These are phyloP conservation scores for Setaria viridis DNA, from an alignment of 202 grass and related monocot genomes.

Conservation along the genomic window DNA sequence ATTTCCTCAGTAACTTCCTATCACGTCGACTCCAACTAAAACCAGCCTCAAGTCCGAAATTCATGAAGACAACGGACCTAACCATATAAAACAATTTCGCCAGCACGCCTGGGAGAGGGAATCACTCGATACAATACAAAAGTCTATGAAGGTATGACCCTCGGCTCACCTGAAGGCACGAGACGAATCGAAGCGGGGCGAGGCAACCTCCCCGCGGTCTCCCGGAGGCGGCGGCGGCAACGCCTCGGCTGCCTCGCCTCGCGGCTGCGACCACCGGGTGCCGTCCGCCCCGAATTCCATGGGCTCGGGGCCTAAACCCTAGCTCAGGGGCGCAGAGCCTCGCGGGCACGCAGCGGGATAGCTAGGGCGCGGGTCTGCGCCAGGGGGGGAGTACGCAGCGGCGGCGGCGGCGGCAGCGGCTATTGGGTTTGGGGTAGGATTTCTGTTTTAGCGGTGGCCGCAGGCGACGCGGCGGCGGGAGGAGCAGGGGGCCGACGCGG, in stretches of 20 bases:
- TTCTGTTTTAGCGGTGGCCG: slow-evolving; percentile 12
- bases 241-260: slow-evolving; percentile 28
- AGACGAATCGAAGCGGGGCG: slow-evolving; percentile 61
- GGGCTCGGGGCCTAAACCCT: slow-evolving; percentile 54
- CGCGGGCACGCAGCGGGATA: neutral
- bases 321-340: slow-evolving; percentile 39
- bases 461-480: slow-evolving; percentile 27
- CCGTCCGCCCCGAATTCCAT: slow-evolving; percentile 57
- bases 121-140: neutral
- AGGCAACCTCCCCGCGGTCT: slow-evolving; percentile 41
- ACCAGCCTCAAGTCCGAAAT: neutral
- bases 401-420: neutral
- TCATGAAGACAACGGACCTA: neutral
- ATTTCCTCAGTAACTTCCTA: slow-evolving; percentile 25
- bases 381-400: neutral
- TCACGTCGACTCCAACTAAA: slow-evolving; percentile 1
- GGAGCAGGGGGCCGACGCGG: slow-evolving; percentile 13
- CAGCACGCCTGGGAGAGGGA: neutral
- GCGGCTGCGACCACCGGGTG: slow-evolving; percentile 39
- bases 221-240: neutral
- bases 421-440: slow-evolving; percentile 17
- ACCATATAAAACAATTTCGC: slow-evolving; percentile 22
- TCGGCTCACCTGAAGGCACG: slow-evolving; percentile 61
- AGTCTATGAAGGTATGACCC: neutral
- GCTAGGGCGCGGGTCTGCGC: neutral